A percentile compares a stretch with the other conserved stretches of the same genome.
phyloP scores from a whole-genome alignment of 2,329 filamentous ascomycete species.

The Cladosporium phlei region DNA sequence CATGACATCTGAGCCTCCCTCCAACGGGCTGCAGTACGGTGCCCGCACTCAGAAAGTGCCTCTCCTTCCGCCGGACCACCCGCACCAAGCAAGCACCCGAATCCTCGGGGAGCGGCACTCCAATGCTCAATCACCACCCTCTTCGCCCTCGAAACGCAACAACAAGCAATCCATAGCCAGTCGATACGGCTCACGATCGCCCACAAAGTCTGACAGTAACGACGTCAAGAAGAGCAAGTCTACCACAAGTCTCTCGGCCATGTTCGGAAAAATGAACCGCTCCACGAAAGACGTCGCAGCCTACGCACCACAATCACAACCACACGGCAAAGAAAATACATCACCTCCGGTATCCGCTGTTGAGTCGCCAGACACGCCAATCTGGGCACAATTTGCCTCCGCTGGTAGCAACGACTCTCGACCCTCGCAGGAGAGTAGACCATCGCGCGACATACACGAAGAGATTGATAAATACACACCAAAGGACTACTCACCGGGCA shows the following conservation, averaged over 20 bases:
- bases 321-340: constrained; percentile 77
- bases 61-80: constrained; percentile 48
- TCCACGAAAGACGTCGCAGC: constrained; percentile 60
- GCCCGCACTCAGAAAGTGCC: constrained; percentile 30
- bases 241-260: constrained; percentile 69
- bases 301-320: constrained; percentile 40
- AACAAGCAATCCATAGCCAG: neutral
- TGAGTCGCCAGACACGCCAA: constrained; percentile 54
- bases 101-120: constrained; percentile 28
- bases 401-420: constrained; percentile 32
- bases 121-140: constrained; percentile 30
- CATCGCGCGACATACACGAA: constrained; percentile 44
- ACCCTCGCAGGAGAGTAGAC: constrained; percentile 46
- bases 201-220: constrained; percentile 5
- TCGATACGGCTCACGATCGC: constrained; percentile 1
- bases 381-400: constrained; percentile 70
- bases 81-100: constrained; percentile 33
- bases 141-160: constrained; percentile 24
- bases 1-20: constrained; percentile 34
- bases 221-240: constrained; percentile 68
- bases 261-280: constrained; percentile 66
- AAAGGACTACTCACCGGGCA: constrained; percentile 54
- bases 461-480: constrained; percentile 58
- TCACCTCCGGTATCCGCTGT: constrained; percentile 53
- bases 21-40: constrained; percentile 29